phyloP scores from a whole-genome alignment of 2,329 filamentous ascomycete genomes.

The Parastagonospora nodorum region DNA sequence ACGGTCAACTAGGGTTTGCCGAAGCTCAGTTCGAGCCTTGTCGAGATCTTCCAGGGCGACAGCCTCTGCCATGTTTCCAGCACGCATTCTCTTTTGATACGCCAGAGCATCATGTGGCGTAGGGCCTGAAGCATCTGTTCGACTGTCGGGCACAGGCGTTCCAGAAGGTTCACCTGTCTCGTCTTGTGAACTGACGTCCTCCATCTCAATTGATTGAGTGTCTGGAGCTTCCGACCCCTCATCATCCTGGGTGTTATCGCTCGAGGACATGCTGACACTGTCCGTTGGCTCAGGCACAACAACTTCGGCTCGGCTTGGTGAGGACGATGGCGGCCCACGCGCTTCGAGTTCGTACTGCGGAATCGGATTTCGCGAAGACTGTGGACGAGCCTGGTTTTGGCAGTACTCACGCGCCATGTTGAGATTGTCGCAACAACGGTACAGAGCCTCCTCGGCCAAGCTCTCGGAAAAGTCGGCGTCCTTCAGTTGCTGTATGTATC shows the following conservation, averaged over 20 bases:
- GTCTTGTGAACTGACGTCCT: conserved; percentile 31
- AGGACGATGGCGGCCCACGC: conserved; percentile 32
- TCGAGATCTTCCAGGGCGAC: conserved; percentile 80
- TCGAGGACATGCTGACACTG: conserved; percentile 30
- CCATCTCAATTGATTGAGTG: conserved; percentile 48
- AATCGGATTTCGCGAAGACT: conserved; percentile 69
- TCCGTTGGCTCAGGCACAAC: conserved; percentile 39
- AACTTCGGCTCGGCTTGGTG: conserved; percentile 41
- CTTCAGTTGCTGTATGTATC: conserved; percentile 51
- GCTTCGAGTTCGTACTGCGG: conserved; percentile 54
- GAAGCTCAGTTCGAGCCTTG: conserved; percentile 71
- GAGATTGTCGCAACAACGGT: conserved; percentile 73
- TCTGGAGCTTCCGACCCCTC: conserved; percentile 35
- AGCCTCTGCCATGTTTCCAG: conserved; percentile 43
- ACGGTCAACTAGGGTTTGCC: conserved; percentile 81
- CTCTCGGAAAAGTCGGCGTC: conserved; percentile 60
- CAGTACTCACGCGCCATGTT: conserved; percentile 75
- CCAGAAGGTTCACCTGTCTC: conserved; percentile 14
- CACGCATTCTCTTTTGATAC: conserved; percentile 39
- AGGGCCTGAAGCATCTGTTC: conserved; percentile 14
- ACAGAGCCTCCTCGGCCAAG: conserved; percentile 78
- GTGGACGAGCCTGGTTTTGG: conserved; percentile 62
- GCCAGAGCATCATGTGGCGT: conserved; percentile 33
- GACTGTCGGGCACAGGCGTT: conserved; percentile 24
- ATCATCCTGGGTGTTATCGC: conserved; percentile 31